Base-by-base conservation (phyloP, 352 stramenopile species). In the Phytophthora idaei region DNA sequence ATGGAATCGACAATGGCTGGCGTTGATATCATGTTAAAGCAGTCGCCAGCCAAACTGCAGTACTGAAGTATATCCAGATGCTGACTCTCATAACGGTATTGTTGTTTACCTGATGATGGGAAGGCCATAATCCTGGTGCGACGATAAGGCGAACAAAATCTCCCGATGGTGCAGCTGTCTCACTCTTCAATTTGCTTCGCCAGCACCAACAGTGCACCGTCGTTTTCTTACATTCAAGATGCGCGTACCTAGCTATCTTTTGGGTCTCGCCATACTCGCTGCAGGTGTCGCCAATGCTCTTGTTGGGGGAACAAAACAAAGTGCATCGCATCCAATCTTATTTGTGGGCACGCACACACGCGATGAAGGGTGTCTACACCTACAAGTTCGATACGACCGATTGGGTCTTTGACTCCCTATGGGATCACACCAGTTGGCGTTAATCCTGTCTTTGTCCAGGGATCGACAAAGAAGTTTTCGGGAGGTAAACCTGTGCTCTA, bases 191-290 rank as follows among this genome's bases (percentile, higher is more conserved):
- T 45, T 45, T 45, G 3, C 39, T 45, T 45, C 14, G 39, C 39
- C 12, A 45, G 21, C 39, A n/a, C 39, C 2, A 6, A 39, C 34
- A 45, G 10, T 4, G 6, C 36, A 42, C 4, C 34, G 34, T 39
- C 14, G 39, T 45, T 21, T 21, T 21, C 21, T 21, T 21, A 21
- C 39, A 8, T 8, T 45, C 15, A 25, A 45, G 39, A 72, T 72
- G 64, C 49, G 32, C 12, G 7, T 34, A 39, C 50, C 58, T 25
- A 56, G 25, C 44, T 34, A 60, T 39, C 21, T 63, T 7, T 14
- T 68, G 4, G 56, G 46, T 0, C 34, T 72, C 17, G 39, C 41
- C 14, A 28, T 39, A 0, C 28, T 60, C 29, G 21, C 29, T 36
- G 27, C 39, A 3, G 29, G 21, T 37, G 34, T 29, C 34, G n/a